A percentile compares a stretch with the other conserved stretches of the same genome.
phyloP scores from a whole-genome alignment of 2,329 filamentous ascomycete genomes.

The Pseudocercospora fuligena region DNA sequence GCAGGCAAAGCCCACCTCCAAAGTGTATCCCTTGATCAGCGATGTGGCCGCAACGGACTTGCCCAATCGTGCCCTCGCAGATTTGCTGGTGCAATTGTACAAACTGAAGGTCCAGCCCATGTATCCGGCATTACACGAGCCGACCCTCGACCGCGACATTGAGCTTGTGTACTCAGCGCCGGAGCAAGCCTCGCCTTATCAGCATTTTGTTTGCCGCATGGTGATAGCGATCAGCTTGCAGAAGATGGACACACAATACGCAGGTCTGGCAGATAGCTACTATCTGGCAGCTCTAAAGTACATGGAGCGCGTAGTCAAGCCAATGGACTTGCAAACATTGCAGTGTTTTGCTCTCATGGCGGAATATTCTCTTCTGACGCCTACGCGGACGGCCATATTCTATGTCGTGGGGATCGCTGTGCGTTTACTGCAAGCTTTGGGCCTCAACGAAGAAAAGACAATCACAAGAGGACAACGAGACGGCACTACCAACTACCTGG shows the following conservation, averaged over 20 bases:
- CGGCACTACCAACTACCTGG: conserved; percentile 68
- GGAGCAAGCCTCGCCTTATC: conserved; percentile 61
- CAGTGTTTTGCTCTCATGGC: conserved; percentile 88
- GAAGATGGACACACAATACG: conserved; percentile 85
- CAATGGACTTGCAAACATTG: conserved; percentile 88
- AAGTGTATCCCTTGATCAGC: conserved; percentile 90
- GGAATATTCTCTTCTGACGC: conserved; percentile 90
- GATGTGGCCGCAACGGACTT: conserved; percentile 77
- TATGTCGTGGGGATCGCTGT: conserved; percentile 89
- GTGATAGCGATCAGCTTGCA: conserved; percentile 94
- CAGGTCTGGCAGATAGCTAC: conserved; percentile 93
- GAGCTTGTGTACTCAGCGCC: conserved; percentile 77
- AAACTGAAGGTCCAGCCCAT: conserved; percentile 88
- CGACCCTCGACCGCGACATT: conserved; percentile 74
- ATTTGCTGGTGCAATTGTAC: conserved; percentile 82
- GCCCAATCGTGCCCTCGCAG: conserved; percentile 73
- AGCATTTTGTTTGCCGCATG: conserved; percentile 87
- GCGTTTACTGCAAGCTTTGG: conserved; percentile 85
- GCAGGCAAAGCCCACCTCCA: conserved; percentile 69
- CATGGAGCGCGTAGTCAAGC: conserved; percentile 79
- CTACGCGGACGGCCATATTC: conserved; percentile 89
- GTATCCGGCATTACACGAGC: conserved; percentile 85
- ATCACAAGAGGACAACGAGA: conserved; percentile 69
- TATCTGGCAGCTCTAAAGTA: conserved; percentile 87
- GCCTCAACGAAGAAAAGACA: conserved; percentile 86